Base-by-base conservation (phyloP, 2,329 filamentous ascomycete species). In the Colletotrichum filicis region DNA sequence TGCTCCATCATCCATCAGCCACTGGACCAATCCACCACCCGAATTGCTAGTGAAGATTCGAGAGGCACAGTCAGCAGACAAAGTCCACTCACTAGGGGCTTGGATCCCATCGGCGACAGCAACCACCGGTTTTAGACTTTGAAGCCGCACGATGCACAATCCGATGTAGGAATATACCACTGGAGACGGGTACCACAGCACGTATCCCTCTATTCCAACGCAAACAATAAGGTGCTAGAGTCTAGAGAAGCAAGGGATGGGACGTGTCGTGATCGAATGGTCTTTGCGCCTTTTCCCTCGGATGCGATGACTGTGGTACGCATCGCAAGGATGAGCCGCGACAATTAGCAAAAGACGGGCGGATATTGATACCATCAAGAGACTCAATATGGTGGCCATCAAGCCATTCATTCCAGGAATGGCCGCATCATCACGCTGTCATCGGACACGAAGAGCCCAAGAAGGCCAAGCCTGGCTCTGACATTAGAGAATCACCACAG, bases 51-150 rank as follows among this genome's bases (percentile, higher is more conserved):
- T 30, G 42, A 19, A 28, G 35, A 19, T 22, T 61, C 11, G 46
- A 35, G 42, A 49, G 42, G 42, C 42, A 53, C 24, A 49, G 53
- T 12, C 32, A 32, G 55, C 30, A 52, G 2, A 24, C 37, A 19
- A 7, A 7, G 16, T 19, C 11, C 11, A 35, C 32, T 35, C 14
- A 19, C 4, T 42, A 59, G n/a, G 32, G 14, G 30, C 26, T 32
- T 58, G 32, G 11, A 26, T 24, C n/a, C 46, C 24, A 52, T 42
- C 58, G 65, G 64, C 58, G 58, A 52, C 52, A 56, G 26, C 28
- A 53, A 49, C 69, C 69, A 68, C 69, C 57, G 64, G 64, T 58
- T 71, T 63, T 63, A 68, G 65, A 32, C 59, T 72, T 63, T 30
- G 19, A 42, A 72, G 65, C 37, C 57, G 52, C 64, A 58, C 65